A percentile compares a stretch with the other conserved stretches of the same genome.
phyloP scores from a whole-genome alignment of 208 protist genomes.

The Leishmania turanica region DNA sequence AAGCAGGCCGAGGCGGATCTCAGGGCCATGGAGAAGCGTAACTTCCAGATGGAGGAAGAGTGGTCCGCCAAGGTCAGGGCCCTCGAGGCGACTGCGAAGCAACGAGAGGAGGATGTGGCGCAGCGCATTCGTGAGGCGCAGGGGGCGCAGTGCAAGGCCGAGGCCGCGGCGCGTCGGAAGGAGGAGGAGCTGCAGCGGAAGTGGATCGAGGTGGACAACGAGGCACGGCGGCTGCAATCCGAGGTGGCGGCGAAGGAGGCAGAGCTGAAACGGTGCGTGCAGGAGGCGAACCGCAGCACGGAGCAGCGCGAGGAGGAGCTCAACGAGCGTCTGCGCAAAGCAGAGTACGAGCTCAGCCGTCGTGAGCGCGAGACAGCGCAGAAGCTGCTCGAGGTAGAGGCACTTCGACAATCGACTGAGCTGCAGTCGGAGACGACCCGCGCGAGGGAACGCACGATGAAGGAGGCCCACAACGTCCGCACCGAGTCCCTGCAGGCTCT shows the following conservation, averaged over 20 bases:
- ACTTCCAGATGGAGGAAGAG: constrained; percentile 45
- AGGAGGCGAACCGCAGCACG: constrained; percentile 45
- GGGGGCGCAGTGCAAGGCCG: constrained; percentile 37
- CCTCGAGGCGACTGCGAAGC: constrained; percentile 41
- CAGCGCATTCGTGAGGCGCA: constrained; percentile 43
- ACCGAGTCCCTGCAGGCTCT: constrained; percentile 37
- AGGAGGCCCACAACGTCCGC: constrained; percentile 34
- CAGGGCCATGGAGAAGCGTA: constrained; percentile 35
- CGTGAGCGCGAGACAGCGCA: constrained; percentile 43
- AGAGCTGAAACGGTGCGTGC: constrained; percentile 56
- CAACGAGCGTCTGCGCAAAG: constrained; percentile 42
- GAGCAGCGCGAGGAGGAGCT: constrained; percentile 45
- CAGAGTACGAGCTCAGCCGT: constrained; percentile 49
- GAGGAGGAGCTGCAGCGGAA: constrained; percentile 57
- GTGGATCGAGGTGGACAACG: constrained; percentile 49
- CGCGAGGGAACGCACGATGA: constrained; percentile 37
- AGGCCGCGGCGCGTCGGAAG: constrained; percentile 39
- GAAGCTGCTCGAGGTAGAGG: constrained; percentile 49
- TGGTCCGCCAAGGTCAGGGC: constrained; percentile 48
- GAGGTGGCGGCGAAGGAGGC: constrained; percentile 57
- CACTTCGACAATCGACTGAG: constrained; percentile 32
- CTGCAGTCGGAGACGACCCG: constrained; percentile 29
- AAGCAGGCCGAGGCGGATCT: constrained; percentile 46
- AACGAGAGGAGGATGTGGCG: constrained; percentile 50
- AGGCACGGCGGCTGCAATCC: constrained; percentile 44